Conservation (phyloP, 768 basidiomycete species). For the Auriscalpium vulgare region DNA sequence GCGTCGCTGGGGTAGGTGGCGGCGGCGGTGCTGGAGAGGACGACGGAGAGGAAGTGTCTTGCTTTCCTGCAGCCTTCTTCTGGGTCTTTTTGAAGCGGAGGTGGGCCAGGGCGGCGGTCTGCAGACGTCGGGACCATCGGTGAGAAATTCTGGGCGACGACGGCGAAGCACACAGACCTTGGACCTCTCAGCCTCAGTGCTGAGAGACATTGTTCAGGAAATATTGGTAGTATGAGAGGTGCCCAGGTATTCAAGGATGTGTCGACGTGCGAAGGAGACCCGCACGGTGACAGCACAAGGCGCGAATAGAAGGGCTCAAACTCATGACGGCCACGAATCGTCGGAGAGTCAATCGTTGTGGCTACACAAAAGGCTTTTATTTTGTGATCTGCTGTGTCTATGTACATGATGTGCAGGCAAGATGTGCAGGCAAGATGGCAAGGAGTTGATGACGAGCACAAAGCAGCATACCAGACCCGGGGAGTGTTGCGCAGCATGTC, state of each 20-base stretch:
- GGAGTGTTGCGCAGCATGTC: too few species aligned
- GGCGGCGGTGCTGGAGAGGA: conserved; percentile 17
- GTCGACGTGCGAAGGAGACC: too few species aligned
- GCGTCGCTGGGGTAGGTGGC: conserved; percentile 19
- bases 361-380: conserved; percentile 16
- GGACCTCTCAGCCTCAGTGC: too few species aligned
- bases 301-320: neutral
- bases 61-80: conserved; percentile 21
- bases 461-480: too few species aligned
- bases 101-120: conserved; percentile 37
- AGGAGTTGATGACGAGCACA: neutral
- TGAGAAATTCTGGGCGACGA: too few species aligned
- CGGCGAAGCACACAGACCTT: too few species aligned
- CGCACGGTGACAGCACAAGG: too few species aligned
- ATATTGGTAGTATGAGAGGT: conserved; percentile 3
- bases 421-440: neutral
- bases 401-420: conserved; percentile 3
- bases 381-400: conserved; percentile 1
- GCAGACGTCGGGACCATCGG: conserved; percentile 5
- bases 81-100: conserved; percentile 40
- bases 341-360: conserved; percentile 29
- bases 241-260: neutral
- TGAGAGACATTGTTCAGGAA: conserved; percentile 2
- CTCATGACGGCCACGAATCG: conserved; percentile 12
- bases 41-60: conserved; percentile 13